Evolutionary conservation across 805 yeast genomes (phyloP).

Genomic region (Nakazawaea ernobii): DNA sequence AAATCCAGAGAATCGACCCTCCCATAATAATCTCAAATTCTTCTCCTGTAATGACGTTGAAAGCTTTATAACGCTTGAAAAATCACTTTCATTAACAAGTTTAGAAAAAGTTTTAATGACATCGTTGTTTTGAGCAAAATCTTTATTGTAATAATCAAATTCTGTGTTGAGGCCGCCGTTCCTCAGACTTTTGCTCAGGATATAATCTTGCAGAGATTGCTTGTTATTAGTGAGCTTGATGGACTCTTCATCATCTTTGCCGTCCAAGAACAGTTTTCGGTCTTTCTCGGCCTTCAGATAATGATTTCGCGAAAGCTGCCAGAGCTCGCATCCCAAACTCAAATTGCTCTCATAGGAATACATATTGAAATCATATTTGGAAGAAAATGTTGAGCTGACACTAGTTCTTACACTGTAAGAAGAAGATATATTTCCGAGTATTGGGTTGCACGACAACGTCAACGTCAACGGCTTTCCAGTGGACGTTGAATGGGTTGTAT

Average conservation of each 20-base stretch:
- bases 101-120: slow-evolving; percentile 47
- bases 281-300: slow-evolving; percentile 8
- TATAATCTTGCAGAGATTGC: background rate
- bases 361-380: slow-evolving; percentile 82
- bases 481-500: slow-evolving; percentile 77
- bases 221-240: background rate
- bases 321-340: slow-evolving; percentile 80
- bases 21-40: slow-evolving; percentile 71
- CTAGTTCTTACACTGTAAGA: slow-evolving; percentile 84
- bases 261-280: background rate
- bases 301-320: slow-evolving; percentile 39
- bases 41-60: slow-evolving; percentile 64
- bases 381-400: slow-evolving; percentile 67
- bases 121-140: slow-evolving; percentile 27
- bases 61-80: slow-evolving; percentile 66
- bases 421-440: slow-evolving; percentile 83
- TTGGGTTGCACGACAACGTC: slow-evolving; percentile 82
- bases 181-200: background rate
- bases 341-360: slow-evolving; percentile 87
- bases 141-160: slow-evolving; percentile 15
- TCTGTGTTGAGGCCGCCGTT: slow-evolving; percentile 13
- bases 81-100: slow-evolving; percentile 46
- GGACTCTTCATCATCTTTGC: background rate
- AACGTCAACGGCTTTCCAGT: slow-evolving; percentile 88
- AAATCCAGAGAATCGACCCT: slow-evolving; percentile 78